Conservation (phyloP, 2,329 filamentous ascomycete species). For the Botryotinia convoluta region DNA sequence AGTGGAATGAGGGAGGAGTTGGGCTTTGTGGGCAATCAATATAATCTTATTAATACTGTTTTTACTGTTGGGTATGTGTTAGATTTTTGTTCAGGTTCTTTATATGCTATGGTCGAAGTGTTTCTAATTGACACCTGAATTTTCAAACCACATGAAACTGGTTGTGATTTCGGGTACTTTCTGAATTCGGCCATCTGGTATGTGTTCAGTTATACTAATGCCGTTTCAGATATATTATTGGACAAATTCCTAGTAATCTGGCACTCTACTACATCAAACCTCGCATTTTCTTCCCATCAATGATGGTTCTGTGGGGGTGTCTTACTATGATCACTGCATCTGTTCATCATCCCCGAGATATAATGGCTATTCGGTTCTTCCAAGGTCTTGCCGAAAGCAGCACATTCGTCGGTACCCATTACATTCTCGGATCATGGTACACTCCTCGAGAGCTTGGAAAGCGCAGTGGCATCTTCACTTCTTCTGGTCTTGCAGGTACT, state of each 20-base stretch:
- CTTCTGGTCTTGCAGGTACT: slow-evolving; percentile 56
- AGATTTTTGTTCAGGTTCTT: neutral
- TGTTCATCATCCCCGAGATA: slow-evolving; percentile 49
- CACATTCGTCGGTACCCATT: slow-evolving; percentile 58
- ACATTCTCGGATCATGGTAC: slow-evolving; percentile 61
- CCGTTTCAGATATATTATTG: slow-evolving; percentile 46
- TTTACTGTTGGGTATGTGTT: slow-evolving; percentile 37
- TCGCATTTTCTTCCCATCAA: slow-evolving; percentile 60
- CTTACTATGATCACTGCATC: slow-evolving; percentile 61
- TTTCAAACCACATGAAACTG: neutral
- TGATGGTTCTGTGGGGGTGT: slow-evolving; percentile 62
- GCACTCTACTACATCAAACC: slow-evolving; percentile 62
- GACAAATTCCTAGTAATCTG: slow-evolving; percentile 60
- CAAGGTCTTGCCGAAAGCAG: slow-evolving; percentile 52
- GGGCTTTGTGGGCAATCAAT: slow-evolving; percentile 44
- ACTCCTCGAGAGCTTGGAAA: slow-evolving; percentile 60
- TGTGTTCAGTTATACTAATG: neutral
- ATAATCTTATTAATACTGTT: slow-evolving; percentile 52
- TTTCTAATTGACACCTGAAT: neutral
- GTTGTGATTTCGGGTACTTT: neutral
- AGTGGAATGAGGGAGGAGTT: slow-evolving; percentile 50
- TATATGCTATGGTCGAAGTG: neutral
- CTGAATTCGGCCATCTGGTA: neutral
- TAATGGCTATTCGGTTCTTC: slow-evolving; percentile 54
- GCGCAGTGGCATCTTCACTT: slow-evolving; percentile 59